These are phyloP conservation scores for Pterula multifida DNA, from an alignment of 1,284 basidiomycete genomes.

Conservation along the genomic window DNA sequence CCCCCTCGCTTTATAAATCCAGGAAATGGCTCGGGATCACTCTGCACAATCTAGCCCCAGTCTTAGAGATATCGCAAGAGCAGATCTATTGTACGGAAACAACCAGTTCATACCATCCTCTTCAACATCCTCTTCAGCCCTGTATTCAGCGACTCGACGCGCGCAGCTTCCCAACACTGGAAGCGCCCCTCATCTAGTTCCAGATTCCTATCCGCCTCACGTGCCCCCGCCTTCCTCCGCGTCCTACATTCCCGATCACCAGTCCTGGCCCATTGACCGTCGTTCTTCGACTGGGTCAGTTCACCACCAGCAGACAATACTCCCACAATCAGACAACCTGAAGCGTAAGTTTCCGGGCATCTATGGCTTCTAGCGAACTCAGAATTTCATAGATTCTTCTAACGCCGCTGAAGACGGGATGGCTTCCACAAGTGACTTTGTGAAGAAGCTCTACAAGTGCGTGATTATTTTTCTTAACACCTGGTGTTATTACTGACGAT, in stretches of 20 bases:
- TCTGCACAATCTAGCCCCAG: background rate
- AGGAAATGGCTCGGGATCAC: background rate
- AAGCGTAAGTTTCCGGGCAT: background rate
- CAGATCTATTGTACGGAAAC: background rate
- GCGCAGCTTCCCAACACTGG: background rate
- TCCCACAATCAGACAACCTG: background rate
- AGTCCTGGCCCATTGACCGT: background rate
- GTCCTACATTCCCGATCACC: background rate
- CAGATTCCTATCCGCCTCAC: background rate
- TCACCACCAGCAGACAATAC: background rate
- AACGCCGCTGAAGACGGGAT: constrained; percentile 1
- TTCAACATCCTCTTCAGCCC: background rate
- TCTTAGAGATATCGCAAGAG: background rate
- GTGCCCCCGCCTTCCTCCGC: background rate
- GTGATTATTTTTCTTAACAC: constrained; percentile 15
- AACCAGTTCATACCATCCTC: background rate
- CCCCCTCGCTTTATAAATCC: background rate
- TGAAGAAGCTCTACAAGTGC: constrained; percentile 53
- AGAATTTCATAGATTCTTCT: background rate
- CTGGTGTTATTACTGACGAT: constrained; percentile 3
- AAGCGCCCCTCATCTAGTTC: background rate
- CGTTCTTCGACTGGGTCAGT: background rate
- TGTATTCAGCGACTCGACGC: background rate
- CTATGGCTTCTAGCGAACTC: background rate
- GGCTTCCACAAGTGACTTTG: constrained; percentile 43